Base-by-base conservation (phyloP, 1,284 basidiomycete genomes). In the Pseudozyma pruni region DNA sequence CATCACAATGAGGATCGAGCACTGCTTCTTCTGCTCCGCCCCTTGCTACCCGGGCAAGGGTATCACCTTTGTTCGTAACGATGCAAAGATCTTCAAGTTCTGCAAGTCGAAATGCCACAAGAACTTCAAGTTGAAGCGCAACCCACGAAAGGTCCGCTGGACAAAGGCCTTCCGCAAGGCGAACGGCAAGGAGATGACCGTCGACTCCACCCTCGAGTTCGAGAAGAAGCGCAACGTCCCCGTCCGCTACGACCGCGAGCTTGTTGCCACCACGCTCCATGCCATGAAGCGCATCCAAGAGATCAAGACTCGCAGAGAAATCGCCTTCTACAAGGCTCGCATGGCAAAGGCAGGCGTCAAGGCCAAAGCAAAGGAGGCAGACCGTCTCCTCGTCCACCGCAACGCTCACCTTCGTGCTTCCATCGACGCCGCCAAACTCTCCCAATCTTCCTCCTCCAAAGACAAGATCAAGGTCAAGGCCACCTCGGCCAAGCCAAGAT, bases 161-260 rank as follows among this genome's bases (percentile, higher is more conserved):
- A 99, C 96, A 52, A 99, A 99, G 85, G 96, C 96, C 16, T 99
- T 99, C 88, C 89, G 96, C 76, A 97, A 95, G 84, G 93, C 96
- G 22, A 92, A 94, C 59, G 96, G 96, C 71, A 99, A 98, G 86
- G 96, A 99, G 86, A 99, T 99, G 96, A 95, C 92, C 13, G 91
- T 99, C 80, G 96, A 99, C 85, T 92, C 94, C 1, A 98, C 95
- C 2, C 93, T 98, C 83, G 94, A 98, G 83, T 99, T 99, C 83
- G 96, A 99, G 86, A 99, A 99, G 86, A 90, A 96, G 75, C 89
- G 96, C 84, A 97, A 99, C 83, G 89, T 98, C 14, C 96, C 96
- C 27, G 91, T 99, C 61, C 91, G 94, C 80, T 99, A 99, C 87
- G 90, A 98, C 86, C 90, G 96, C 80, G 92, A 97, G 72, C 86